Evolutionary conservation across 1,139 yeast genomes (phyloP).

Genomic region (Diutina siamensis): DNA sequence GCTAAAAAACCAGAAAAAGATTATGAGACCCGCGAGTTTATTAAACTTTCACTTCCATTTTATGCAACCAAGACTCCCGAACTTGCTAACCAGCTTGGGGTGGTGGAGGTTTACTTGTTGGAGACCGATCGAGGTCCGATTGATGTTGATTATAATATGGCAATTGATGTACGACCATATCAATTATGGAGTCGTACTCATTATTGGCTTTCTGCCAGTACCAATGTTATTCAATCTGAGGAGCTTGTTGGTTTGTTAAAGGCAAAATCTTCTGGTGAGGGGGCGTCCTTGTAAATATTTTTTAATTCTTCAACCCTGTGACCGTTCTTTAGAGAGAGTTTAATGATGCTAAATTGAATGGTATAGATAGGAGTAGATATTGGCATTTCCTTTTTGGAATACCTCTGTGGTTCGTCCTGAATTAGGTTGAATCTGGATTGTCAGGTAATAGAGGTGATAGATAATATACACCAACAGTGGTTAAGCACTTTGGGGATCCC

Average conservation of each 20-base stretch:
- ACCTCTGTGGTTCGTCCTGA: too few relatives aligned
- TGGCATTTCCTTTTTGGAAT: too few relatives aligned
- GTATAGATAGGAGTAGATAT: too few relatives aligned
- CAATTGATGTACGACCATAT: slow-evolving; percentile 19
- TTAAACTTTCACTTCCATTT: slow-evolving; percentile 25
- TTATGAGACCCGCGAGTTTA: slow-evolving; percentile 12
- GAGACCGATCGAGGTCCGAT: slow-evolving; percentile 11
- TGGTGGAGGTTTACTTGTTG: slow-evolving; percentile 22
- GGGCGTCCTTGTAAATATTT: too few relatives aligned
- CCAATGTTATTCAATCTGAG: not conserved
- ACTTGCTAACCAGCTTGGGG: slow-evolving; percentile 19
- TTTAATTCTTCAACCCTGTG: too few relatives aligned
- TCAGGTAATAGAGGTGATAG: too few relatives aligned
- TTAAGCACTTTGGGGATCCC: too few relatives aligned
- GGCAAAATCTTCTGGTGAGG: too few relatives aligned
- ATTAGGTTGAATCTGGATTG: too few relatives aligned
- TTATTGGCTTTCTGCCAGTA: not conserved
- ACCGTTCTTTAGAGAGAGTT: too few relatives aligned
- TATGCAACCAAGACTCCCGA: slow-evolving; percentile 13
- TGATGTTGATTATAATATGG: slow-evolving; percentile 13
- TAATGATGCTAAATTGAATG: too few relatives aligned
- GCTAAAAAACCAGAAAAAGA: slow-evolving; percentile 8
- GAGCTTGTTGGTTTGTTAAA: not conserved
- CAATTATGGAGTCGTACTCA: slow-evolving; percentile 5
- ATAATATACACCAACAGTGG: too few relatives aligned